Evolutionary conservation across 75 land plant genomes (phyloP).

Genomic region (Selaginella moellendorffii): DNA sequence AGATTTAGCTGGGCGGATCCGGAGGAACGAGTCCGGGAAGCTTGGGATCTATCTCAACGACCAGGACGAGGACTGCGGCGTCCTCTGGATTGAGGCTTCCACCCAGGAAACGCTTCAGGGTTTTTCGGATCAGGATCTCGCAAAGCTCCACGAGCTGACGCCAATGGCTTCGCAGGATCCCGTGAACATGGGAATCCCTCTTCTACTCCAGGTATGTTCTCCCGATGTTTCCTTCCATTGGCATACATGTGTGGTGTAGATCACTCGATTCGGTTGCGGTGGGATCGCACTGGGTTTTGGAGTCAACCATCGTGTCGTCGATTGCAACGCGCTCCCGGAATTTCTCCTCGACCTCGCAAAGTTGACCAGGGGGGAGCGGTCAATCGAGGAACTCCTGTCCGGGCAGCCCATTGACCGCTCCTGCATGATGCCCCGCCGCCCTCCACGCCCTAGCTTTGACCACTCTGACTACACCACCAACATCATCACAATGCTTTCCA

Average conservation of each 20-base stretch:
- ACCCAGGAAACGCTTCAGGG: neutral
- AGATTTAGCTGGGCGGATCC: neutral
- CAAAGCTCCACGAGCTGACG: neutral
- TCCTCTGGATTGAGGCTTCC: neutral
- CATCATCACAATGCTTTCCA: neutral
- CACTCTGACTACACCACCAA: neutral
- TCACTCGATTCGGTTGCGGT: neutral
- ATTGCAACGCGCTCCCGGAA: neutral
- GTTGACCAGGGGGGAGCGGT: neutral
- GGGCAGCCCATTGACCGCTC: neutral
- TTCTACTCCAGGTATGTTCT: neutral
- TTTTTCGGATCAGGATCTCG: neutral
- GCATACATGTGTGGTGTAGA: neutral
- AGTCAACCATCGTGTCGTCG: neutral
- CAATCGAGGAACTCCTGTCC: neutral
- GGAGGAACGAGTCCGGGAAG: neutral
- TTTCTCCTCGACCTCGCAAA: neutral
- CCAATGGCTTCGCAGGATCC: neutral
- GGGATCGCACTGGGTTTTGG: neutral
- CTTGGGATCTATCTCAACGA: neutral
- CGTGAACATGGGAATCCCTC: neutral
- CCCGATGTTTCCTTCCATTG: neutral
- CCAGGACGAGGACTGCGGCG: neutral
- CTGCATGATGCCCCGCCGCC: neutral
- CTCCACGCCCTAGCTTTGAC: neutral